Base-by-base conservation (phyloP, 2,329 filamentous ascomycete species). In the Phaeosphaeria sp. region DNA sequence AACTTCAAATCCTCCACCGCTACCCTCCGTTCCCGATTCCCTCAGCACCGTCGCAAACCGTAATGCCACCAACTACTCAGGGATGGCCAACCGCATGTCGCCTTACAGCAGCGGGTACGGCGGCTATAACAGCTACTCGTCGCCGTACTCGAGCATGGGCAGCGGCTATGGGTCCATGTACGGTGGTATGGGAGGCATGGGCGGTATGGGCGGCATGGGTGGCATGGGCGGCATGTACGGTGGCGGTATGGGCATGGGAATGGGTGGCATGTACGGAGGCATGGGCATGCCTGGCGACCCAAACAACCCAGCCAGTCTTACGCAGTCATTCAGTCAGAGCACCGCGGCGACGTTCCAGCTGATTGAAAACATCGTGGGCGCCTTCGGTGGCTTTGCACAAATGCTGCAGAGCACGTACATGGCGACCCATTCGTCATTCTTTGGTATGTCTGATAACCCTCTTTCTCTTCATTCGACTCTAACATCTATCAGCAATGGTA, bases 321-420 rank as follows among this genome's bases (percentile, higher is more conserved):
- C 94, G n/a, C 91, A 96, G 74, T 90, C 91, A 52, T 97, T 98
- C 83, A 92, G 89, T 75, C 93, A 96, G 78, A 95, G 91, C 81
- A 99, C 96, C 0, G 91, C 95, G 69, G 92, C 94, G 11, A 99
- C 95, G 0, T 99, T 99, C 74, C 95, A 98, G 82, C 92, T 99
- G 85, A 92, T 99, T 51, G 95, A 99, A 81, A 95, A 93, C 68
- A 91, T 99, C 56, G 95, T 99, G 15, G 92, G 92, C 22, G 93
- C 95, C 2, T 99, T 99, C 82, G 93, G 93, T 20, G 95, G 96
- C 0, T 98, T 99, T 75, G 92, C 96, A 13, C 95, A 99, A 82
- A 99, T 99, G 95, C 85, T 99, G 25, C 95, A 99, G 80, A 98
- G 95, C 82, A 98, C 95, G 11, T 99, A 97, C 72, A 99, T 99